Evolutionary conservation across 805 yeast genomes (phyloP), one percentile per base, ranked within the genome.

Genomic region (Henningerozyma blattae): DNA sequence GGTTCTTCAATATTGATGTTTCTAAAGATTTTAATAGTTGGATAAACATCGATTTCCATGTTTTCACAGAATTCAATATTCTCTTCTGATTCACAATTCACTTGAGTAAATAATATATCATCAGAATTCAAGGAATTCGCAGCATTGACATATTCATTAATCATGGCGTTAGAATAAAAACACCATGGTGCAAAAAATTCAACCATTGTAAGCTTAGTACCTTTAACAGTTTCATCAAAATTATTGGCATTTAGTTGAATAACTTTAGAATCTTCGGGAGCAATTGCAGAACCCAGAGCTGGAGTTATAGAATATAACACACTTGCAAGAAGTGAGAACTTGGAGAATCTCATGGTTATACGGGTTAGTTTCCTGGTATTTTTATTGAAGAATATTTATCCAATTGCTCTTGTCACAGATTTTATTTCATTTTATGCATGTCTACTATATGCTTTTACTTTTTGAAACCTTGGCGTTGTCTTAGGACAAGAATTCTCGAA

Each of bases 111-210:
- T 29, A 54, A 57, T n/a, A 61, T 47, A 32, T 61, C 61, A 40
- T 72, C 74, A 26, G 47, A 48, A 54, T 77, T 72, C 62, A 82
- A 73, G 18, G 82, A 71, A 60, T 80, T 81, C 31, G 94, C 94
- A 31, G 94, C 94, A 45, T 68, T 58, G 32, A 72, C 62, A 44
- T 69, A 79, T 57, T 84, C 77, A 15, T 93, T 93, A 7, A 83
- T 89, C 41, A 84, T 60, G 32, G 69, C 70, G 67, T 85, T 81
- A 65, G 96, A 87, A 65, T 87, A 89, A 9, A 95, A 94, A 67
- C 95, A 87, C 96, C 96, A 87, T 55, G 96, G 94, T 10, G 93
- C 93, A 56, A 78, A 83, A 61, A 84, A 84, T 59, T 84, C 94
- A 15, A 87, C 79, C 36, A 84, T 61, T 14, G 82, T 89, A 45